phyloP scores from a whole-genome alignment of 2,329 filamentous ascomycete species.

The Talaromyces funiculosus region DNA sequence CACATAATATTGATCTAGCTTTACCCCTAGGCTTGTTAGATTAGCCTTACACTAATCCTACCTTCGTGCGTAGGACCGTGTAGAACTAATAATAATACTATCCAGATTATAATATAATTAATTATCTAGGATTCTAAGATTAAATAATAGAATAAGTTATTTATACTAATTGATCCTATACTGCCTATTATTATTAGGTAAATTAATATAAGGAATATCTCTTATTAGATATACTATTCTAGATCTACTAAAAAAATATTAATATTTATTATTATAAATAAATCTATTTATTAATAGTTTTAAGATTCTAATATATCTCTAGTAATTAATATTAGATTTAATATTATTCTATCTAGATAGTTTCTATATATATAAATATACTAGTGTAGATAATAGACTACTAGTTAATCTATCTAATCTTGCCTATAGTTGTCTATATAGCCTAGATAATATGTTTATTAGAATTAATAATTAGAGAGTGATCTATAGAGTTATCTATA shows the following conservation, averaged over 20 bases:
- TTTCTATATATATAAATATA: not conserved
- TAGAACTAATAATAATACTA: too few species aligned
- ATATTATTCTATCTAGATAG: not conserved
- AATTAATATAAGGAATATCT: not conserved
- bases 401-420: not conserved
- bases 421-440: not conserved
- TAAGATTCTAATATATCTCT: not conserved
- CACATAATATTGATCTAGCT: too few species aligned
- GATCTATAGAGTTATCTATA: not conserved
- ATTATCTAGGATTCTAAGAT: not conserved
- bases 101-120: not conserved
- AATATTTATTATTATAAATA: slow-evolving; percentile 12
- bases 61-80: too few species aligned
- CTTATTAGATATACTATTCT: not conserved
- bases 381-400: not conserved
- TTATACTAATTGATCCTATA: not conserved
- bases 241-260: slow-evolving; percentile 13
- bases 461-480: not conserved
- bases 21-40: too few species aligned
- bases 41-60: too few species aligned
- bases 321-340: not conserved
- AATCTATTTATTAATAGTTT: not conserved
- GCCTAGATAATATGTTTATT: not conserved
- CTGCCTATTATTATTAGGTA: not conserved
- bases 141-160: not conserved